A percentile compares a stretch with the other conserved stretches of the same genome.
Evolutionary conservation across 2,329 filamentous ascomycete species (phyloP).

Genomic region (Phaeosphaeriaceae sp.): DNA sequence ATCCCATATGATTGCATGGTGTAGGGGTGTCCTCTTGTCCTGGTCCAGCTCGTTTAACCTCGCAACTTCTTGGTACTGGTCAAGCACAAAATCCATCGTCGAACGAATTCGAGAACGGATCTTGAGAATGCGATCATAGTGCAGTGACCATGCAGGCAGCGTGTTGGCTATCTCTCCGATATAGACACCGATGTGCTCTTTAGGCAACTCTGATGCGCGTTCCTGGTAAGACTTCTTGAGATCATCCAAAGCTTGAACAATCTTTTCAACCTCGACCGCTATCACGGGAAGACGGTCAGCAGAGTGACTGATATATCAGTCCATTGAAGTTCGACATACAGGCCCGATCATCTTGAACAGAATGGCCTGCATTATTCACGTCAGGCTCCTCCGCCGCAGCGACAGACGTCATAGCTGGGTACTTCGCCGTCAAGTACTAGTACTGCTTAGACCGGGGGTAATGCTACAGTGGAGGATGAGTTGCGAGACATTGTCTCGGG

Average conservation of each 20-base stretch:
- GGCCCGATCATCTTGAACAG: background rate
- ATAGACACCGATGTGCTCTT: background rate
- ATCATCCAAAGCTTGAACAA: background rate
- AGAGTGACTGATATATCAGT: background rate
- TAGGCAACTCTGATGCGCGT: background rate
- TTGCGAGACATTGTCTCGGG: background rate
- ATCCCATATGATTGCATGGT: background rate
- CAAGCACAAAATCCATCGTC: background rate
- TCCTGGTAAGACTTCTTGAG: background rate
- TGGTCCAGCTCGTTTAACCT: background rate
- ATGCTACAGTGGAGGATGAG: background rate
- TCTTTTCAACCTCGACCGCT: background rate
- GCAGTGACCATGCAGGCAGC: background rate
- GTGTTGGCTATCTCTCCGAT: background rate
- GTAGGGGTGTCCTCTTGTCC: background rate
- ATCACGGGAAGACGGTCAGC: background rate
- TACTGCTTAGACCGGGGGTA: background rate
- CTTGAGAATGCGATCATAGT: background rate
- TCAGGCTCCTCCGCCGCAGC: background rate
- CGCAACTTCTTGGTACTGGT: background rate
- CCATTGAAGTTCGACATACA: background rate
- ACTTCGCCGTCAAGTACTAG: background rate
- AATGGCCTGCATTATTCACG: background rate
- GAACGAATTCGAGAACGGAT: background rate
- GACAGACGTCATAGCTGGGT: background rate